Percentiles rank a stretch among this genome's conserved stretches.
These are phyloP conservation scores for Lecanicillium sp. DNA, from an alignment of 2,329 filamentous ascomycete genomes.

Conservation along the genomic window DNA sequence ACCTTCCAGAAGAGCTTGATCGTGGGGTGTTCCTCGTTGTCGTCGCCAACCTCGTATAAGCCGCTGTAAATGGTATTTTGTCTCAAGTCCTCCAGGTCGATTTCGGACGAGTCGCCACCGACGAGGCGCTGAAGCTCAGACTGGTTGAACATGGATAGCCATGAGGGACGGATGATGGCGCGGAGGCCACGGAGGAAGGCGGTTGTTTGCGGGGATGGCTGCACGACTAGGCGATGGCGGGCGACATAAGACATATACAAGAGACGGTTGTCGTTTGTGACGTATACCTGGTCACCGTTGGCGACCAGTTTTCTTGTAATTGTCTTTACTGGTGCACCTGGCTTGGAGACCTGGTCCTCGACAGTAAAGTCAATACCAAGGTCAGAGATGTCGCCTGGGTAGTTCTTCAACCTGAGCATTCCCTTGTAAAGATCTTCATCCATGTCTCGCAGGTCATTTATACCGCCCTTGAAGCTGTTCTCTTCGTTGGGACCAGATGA, in stretches of 20 bases:
- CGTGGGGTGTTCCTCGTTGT: slow-evolving; percentile 76
- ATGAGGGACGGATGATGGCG: slow-evolving; percentile 80
- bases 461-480: slow-evolving; percentile 75
- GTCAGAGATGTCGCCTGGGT: slow-evolving; percentile 60
- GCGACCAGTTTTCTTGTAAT: slow-evolving; percentile 68
- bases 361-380: slow-evolving; percentile 86
- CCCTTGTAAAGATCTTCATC: slow-evolving; percentile 89
- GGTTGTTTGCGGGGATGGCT: slow-evolving; percentile 72
- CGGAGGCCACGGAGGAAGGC: slow-evolving; percentile 83
- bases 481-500: slow-evolving; percentile 56
- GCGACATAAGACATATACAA: slow-evolving; percentile 93
- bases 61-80: slow-evolving; percentile 81
- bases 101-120: slow-evolving; percentile 75
- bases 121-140: slow-evolving; percentile 88
- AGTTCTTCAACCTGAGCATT: slow-evolving; percentile 75
- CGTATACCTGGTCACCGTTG: slow-evolving; percentile 64
- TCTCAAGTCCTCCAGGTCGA: slow-evolving; percentile 80
- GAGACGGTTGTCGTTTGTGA: slow-evolving; percentile 86
- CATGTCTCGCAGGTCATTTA: slow-evolving; percentile 89
- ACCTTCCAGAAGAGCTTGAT: slow-evolving; percentile 88
- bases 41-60: slow-evolving; percentile 82
- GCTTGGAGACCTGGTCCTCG: slow-evolving; percentile 54
- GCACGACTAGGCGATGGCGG: slow-evolving; percentile 73
- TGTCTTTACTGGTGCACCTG: slow-evolving; percentile 43
- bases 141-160: slow-evolving; percentile 99